Base-by-base conservation (phyloP, 1,284 basidiomycete genomes). In the Malassezia furfur region DNA sequence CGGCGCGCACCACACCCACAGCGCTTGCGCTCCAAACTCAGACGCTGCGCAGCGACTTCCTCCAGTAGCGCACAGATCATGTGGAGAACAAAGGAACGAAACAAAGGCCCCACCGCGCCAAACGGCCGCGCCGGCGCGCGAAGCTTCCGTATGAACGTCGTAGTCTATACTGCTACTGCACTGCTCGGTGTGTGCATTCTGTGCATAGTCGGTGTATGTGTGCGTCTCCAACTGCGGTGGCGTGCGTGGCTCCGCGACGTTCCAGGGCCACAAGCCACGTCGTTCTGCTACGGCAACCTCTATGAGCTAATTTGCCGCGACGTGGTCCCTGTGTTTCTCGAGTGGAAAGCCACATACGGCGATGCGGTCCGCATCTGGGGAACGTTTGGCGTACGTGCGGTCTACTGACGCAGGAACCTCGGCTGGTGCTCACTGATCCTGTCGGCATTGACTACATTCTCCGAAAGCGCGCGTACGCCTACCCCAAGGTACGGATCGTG, bases 401-500 rank as follows among this genome's bases (percentile, higher is more conserved):
- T 32, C 14, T 7, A 14, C 35, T 34, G 11, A 34, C 14, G 2
- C 14, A 34, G 32, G 52, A 57, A 38, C 55, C 55, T 9, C 28
- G 55, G 3, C 51, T 57, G 17, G 8, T 57, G 45, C 19, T 57
- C 10, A 48, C 45, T 10, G 55, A 57, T 35, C 50, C 50, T 2
- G 50, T 52, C 2, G 55, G 25, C 7, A 15, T 57, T 4, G 55
- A 57, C 32, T 35, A 57, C 41, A 45, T 57, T 6, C 39, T 57
- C 15, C 45, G 46, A 4, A 52, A 48, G 12, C 44, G 46, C 7
- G 45, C 35, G 21, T 73, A 74, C 54, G 51, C 57, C 6, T 74
- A 61, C 50, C 69, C 71, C 35, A 74, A 74, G 46, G 64, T 67
- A 0, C 35, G 54, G 1, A 39, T 57, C 3, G 54, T 62, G 1